These are phyloP conservation scores for Camelina laxa DNA, from an alignment of 345 rosid species.

Conservation along the genomic window DNA sequence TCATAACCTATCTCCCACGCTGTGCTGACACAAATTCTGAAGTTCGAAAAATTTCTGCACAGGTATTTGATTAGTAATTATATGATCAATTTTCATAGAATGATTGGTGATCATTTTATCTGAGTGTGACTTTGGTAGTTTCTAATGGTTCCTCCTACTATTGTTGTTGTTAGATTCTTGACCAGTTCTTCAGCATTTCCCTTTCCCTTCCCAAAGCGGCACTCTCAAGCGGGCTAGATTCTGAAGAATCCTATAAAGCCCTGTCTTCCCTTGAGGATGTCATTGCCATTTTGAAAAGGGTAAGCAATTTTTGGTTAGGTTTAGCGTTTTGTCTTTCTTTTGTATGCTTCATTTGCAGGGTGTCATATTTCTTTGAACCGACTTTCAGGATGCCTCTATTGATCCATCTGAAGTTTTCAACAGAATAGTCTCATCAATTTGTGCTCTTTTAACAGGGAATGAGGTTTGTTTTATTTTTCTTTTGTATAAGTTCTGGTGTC, in stretches of 20 bases:
- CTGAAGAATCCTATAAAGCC: slow-evolving; percentile 77
- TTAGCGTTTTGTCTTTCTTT: slow-evolving; percentile 28
- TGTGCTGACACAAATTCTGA: slow-evolving; percentile 94
- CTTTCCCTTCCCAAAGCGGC: slow-evolving; percentile 86
- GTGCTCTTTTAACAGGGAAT: slow-evolving; percentile 68
- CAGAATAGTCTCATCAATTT: slow-evolving; percentile 83
- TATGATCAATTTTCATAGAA: slow-evolving; percentile 19
- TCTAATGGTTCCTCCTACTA: slow-evolving; percentile 29
- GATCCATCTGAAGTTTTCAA: slow-evolving; percentile 98
- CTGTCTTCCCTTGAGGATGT: slow-evolving; percentile 96
- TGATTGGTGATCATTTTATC: slow-evolving; percentile 15
- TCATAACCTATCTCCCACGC: slow-evolving; percentile 90
- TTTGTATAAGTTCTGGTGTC: slow-evolving; percentile 26
- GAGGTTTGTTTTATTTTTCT: slow-evolving; percentile 64
- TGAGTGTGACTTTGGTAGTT: slow-evolving; percentile 12
- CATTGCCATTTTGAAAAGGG: slow-evolving; percentile 90
- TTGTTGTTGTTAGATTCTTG: slow-evolving; percentile 67
- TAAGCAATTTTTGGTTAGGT: slow-evolving; percentile 41
- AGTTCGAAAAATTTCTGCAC: slow-evolving; percentile 91
- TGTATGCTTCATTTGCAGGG: slow-evolving; percentile 27
- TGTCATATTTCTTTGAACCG: slow-evolving; percentile 11
- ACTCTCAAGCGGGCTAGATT: slow-evolving; percentile 58
- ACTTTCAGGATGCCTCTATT: slow-evolving; percentile 91
- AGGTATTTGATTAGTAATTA: slow-evolving; percentile 56
- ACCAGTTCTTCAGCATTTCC: slow-evolving; percentile 90